Base-by-base conservation (phyloP, 441 rosid genomes). In the Codiaeum variegatum region DNA sequence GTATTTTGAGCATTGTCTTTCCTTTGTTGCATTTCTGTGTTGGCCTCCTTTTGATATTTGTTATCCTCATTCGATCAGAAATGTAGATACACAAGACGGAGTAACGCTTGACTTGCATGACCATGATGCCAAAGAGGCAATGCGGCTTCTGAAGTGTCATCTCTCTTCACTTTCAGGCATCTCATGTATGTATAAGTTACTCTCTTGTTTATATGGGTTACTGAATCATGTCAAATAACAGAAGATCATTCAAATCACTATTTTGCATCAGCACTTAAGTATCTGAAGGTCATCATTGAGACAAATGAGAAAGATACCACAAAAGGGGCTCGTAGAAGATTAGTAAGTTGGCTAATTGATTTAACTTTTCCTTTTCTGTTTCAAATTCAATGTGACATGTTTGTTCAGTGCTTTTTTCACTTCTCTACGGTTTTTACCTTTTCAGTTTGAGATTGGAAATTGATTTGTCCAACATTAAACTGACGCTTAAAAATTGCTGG, bases 251-350 rank as follows among this genome's bases (percentile, higher is more conserved):
- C 3, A 0, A 28, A 5, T 62, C 15, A 13, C 36, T 61, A n/a
- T 61, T 70, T 74, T 63, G 11, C 73, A 47, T 62, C 85, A 86
- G 94, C 85, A 32, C 71, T 84, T 67, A 84, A 78, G 78, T 80
- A 83, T 85, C 84, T 90, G 63, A 88, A 84, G 77, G 84, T 86
- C 62, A 79, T 78, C 51, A 26, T 88, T 0, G 85, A 90, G 74
- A 61, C 71, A 2, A 63, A 70, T 15, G 82, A 79, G 56, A 81
- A 60, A 75, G 89, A 85, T 61, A 13, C 31, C 13, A 73, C 83
- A 0, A 85, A 80, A 69, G 90, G 89, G 64, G 80, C 81, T 60
- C 81, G 88, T 2, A 76, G 86, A 75, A 82, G 82, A 82, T 59
- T 32, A 77, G 90, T 88, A 80, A 67, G 78, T 66, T 64, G 12